A percentile compares a stretch with the other conserved stretches of the same genome.
These are phyloP conservation scores for Thelephora aurantiotincta DNA, from an alignment of 768 basidiomycete genomes.

Conservation along the genomic window DNA sequence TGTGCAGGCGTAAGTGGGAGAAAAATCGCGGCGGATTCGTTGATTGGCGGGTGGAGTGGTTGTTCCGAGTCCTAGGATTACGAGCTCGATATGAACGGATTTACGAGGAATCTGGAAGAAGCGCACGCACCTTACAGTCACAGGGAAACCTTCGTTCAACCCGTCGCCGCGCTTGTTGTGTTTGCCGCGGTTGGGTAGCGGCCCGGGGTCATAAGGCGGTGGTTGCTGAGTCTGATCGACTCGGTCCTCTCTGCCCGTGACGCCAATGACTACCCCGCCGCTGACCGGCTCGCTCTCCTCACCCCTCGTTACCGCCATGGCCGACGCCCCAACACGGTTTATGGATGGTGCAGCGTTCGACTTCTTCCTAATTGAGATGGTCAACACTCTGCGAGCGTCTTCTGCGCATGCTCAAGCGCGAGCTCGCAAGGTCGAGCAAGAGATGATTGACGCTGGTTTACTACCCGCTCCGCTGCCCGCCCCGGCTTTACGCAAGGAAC, in stretches of 20 bases:
- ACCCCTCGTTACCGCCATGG: conserved; percentile 30
- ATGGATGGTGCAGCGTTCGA: conserved; percentile 65
- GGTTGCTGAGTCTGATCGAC: background rate
- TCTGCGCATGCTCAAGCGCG: conserved; percentile 58
- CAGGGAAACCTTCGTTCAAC: no score
- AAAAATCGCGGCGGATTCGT: no score
- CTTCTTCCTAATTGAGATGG: conserved; percentile 76
- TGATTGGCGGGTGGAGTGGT: no score
- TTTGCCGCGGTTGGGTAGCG: background rate
- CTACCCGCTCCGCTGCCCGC: conserved; percentile 36
- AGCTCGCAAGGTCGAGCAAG: conserved; percentile 53
- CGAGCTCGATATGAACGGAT: no score
- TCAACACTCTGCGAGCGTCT: conserved; percentile 61
- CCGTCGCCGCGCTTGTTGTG: no score
- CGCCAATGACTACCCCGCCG: conserved; percentile 8
- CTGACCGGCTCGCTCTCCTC: conserved; percentile 10
- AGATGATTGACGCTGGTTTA: conserved; percentile 71
- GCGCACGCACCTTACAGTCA: no score
- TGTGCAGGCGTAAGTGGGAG: conserved; percentile 1
- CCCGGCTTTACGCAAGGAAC: conserved; percentile 25
- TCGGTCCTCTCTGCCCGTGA: background rate
- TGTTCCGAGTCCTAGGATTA: no score
- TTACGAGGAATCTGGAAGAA: no score
- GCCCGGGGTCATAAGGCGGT: conserved; percentile 8
- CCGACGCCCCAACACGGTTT: conserved; percentile 47